phyloP scores from a whole-genome alignment of 1,139 yeast genomes.

The Saccharomycopsis crataegensis region DNA sequence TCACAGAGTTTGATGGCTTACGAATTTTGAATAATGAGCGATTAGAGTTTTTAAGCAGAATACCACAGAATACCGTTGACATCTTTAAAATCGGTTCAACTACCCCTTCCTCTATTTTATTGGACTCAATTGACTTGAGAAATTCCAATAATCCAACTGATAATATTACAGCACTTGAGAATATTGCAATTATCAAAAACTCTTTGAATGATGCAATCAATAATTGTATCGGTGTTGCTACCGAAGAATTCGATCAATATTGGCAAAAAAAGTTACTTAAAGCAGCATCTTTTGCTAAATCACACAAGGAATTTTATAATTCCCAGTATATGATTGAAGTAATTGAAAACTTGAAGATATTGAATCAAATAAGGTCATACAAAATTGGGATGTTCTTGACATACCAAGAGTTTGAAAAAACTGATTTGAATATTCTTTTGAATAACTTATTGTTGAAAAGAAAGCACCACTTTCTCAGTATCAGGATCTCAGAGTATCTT shows the following conservation, averaged over 20 bases:
- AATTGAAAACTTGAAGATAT: conserved; percentile 40
- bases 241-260: conserved; percentile 64
- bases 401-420: conserved; percentile 37
- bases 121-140: conserved; percentile 76
- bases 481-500: conserved; percentile 51
- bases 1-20: conserved; percentile 65
- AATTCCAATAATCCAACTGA: conserved; percentile 36
- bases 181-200: conserved; percentile 50
- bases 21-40: conserved; percentile 51
- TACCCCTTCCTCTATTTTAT: conserved; percentile 70
- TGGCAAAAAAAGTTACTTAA: conserved; percentile 76
- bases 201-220: conserved; percentile 56
- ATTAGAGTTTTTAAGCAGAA: conserved; percentile 61
- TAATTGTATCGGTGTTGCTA: conserved; percentile 67
- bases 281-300: conserved; percentile 86
- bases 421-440: conserved; percentile 43
- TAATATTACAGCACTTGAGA: conserved; percentile 64
- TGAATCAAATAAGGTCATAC: conserved; percentile 58
- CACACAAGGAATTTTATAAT: conserved; percentile 48
- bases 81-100: conserved; percentile 80
- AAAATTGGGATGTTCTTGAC: conserved; percentile 70
- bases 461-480: conserved; percentile 54
- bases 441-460: conserved; percentile 48
- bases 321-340: conserved; percentile 31
- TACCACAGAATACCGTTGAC: conserved; percentile 48